Base-by-base conservation (phyloP, 2,329 filamentous ascomycete species). In the Diaporthe sp. region DNA sequence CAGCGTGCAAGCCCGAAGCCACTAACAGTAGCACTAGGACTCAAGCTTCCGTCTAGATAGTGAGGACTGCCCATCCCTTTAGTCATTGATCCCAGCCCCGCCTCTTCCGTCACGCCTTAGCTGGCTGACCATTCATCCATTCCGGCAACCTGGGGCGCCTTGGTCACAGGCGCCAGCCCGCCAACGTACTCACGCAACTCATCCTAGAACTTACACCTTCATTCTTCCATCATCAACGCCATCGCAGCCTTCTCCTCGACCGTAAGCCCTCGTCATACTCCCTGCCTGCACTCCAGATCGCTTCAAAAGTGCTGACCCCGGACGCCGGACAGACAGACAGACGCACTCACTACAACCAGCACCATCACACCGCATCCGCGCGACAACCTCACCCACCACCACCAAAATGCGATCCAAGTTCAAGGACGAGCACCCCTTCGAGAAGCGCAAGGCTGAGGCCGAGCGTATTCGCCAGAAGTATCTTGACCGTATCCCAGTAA, bases 391-490 rank as follows among this genome's bases (percentile, higher is more conserved):
- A 78, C 42, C 73, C 31, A 72, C 68, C 58, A 84, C 85, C 84
- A 83, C 84, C 90, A 95, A 84, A 80, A 98, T 98, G 95, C 94
- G 96, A 85, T 98, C 95, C 90, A 98, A 98, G 92, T 99, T 99
- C 88, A 99, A 99, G 95, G 97, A 99, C 93, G 97, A 98, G 92
- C 97, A 98, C 87, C 95, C 95, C 82, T 98, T 98, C 86, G 97
- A 98, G 94, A 99, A 99, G 95, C 95, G 97, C 89, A 98, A 98
- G 95, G 97, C 97, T 80, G 97, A 99, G 89, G 97, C 97, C 85
- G 97, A 99, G 91, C 96, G 97, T 86, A 98, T 98, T 86, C 95
- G 97, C 81, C 96, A 98, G 90, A 99, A 99, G 88, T 99, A 99
- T 86, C 93, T 95, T 81, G 97, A 99, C 86, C 95, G 97, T 82